A percentile compares a stretch with the other conserved stretches of the same genome.
Evolutionary conservation across 495 filamentous ascomycete genomes (phyloP).

Genomic region (Viridothelium virens): DNA sequence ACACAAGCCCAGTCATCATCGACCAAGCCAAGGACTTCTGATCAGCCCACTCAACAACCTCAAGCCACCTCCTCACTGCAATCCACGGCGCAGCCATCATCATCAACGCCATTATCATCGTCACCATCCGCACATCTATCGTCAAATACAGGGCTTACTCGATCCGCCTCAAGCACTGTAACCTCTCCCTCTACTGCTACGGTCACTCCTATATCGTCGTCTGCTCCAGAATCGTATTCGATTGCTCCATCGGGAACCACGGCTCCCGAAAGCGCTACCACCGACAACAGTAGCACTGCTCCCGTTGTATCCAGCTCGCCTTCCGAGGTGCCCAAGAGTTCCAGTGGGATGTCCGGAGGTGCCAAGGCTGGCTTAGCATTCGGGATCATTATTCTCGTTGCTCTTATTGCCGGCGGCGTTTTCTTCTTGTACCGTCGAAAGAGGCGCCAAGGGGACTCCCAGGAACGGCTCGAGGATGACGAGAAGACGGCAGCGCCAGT

Average conservation of each 20-base stretch:
- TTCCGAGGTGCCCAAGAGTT: not conserved
- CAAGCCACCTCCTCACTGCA: not conserved
- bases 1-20: not conserved
- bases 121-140: not conserved
- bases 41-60: not conserved
- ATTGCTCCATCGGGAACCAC: not conserved
- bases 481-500: constrained; percentile 49
- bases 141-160: not conserved
- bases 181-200: not conserved
- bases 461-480: constrained; percentile 41
- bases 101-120: too few relatives aligned
- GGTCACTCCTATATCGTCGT: not conserved
- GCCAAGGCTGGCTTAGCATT: constrained; percentile 80
- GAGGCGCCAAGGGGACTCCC: constrained; percentile 39
- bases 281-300: not conserved
- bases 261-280: not conserved
- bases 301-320: not conserved
- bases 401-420: constrained; percentile 51
- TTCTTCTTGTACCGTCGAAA: constrained; percentile 60
- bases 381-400: constrained; percentile 60
- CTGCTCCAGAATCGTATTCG: not conserved
- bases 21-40: not conserved
- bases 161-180: not conserved
- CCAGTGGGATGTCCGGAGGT: constrained; percentile 49
- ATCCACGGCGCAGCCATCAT: not conserved